Evolutionary conservation across 768 basidiomycete species (phyloP), one percentile per base, ranked within the genome.

Genomic region (Leccinum fibrillosum): DNA sequence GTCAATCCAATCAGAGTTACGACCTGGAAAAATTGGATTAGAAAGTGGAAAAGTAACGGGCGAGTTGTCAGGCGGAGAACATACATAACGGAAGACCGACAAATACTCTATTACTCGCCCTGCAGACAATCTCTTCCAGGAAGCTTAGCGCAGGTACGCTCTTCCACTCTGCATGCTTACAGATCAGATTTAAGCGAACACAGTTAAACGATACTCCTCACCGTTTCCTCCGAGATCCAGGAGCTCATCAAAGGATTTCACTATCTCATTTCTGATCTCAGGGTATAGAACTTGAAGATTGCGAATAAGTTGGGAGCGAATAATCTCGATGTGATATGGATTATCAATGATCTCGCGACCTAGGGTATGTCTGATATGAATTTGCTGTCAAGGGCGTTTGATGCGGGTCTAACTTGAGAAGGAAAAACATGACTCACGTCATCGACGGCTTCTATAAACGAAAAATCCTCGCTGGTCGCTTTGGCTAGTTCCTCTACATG

Each of bases 1-100:
- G 32, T 56, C 55, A 34, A 66, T 58, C 63, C 50, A 51, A n/a
- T 51, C 50, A 21, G 50, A 13, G n/a, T 51, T 32, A 5, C 50
- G 50, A 19, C 50, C 50, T 51, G 21, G 32, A 34, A 2, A 30
- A 21, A 12, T 26, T 19, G 19, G 21, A 21, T 15, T n/a, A n/a
- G 13, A 12, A 9, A 30, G 30, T 5, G 26, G 10, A 15, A 11
- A 49, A 17, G n/a, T 6, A 2, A 32, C 10, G 5, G 8, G 17
- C 23, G 17, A n/a, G 5, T n/a, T 7, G 11, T 13, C 23, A 47
- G 13, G 45, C 9, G 13, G 17, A 32, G 21, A 12, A 9, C 42
- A 23, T 48, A 80, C 82, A 82, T 3, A 79, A 48, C 6, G 80
- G 79, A 25, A 74, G 64, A 0, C 82, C 82, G 10, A 82, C 77